These are phyloP conservation scores for Colletotrichum liriopes DNA, from an alignment of 2,329 filamentous ascomycete genomes.

Conservation along the genomic window DNA sequence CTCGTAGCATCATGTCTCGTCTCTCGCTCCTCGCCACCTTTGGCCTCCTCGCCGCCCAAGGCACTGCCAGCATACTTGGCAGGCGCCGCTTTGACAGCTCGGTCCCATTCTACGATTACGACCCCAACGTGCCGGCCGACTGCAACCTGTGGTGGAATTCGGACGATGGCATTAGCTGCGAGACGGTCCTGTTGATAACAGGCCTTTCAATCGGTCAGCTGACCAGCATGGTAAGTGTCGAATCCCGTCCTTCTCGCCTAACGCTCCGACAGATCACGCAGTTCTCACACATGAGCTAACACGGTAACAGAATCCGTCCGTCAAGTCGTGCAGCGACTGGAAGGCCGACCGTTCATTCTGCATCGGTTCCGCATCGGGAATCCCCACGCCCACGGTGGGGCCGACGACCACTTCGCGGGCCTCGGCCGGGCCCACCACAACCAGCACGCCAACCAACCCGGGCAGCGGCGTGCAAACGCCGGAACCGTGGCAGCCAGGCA, in stretches of 20 bases:
- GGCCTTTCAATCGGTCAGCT: not conserved
- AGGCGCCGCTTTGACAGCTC: slow-evolving; percentile 1
- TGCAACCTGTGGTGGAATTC: slow-evolving; percentile 14
- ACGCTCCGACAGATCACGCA: not conserved
- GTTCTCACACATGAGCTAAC: not conserved
- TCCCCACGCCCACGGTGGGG: slow-evolving; percentile 2
- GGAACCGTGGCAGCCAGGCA: slow-evolving; percentile 40
- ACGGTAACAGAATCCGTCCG: slow-evolving; percentile 9
- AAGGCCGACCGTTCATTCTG: slow-evolving; percentile 6
- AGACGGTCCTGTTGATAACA: slow-evolving; percentile 1
- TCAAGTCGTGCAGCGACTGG: slow-evolving; percentile 5
- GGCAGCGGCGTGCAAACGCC: slow-evolving; percentile 42
- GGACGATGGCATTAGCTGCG: slow-evolving; percentile 11
- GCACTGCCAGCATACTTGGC: slow-evolving; percentile 5
- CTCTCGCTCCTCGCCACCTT: not conserved
- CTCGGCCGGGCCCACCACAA: not conserved
- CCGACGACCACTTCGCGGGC: not conserved
- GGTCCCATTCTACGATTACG: slow-evolving; percentile 9
- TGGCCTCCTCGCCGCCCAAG: slow-evolving; percentile 6
- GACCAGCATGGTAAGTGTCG: slow-evolving; percentile 6
- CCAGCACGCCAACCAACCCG: slow-evolving; percentile 38
- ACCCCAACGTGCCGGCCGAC: slow-evolving; percentile 1
- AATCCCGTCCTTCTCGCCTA: not conserved
- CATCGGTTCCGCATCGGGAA: slow-evolving; percentile 4
- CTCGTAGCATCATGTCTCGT: not conserved